These are phyloP conservation scores for Cutaneotrichosporon daszewskae DNA, from an alignment of 1,284 basidiomycete genomes.

Conservation along the genomic window DNA sequence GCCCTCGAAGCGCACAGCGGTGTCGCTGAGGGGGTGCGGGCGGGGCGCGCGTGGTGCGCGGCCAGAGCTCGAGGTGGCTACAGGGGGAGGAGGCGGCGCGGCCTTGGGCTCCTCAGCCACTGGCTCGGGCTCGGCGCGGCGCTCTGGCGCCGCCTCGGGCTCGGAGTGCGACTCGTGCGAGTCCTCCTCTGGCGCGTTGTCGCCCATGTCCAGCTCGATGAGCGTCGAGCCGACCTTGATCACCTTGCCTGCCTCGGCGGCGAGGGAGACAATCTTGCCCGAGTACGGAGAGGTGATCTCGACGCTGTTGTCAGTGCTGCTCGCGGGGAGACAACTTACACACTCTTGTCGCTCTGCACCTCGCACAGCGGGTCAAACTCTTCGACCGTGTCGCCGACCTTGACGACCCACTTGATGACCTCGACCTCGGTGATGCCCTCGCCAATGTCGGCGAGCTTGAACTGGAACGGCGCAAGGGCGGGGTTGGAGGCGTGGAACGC, in stretches of 20 bases:
- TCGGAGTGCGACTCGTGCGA: too few relatives aligned
- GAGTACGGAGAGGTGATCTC: slow-evolving; percentile 88
- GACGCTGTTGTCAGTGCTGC: slow-evolving; percentile 54
- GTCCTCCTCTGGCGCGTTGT: slow-evolving; percentile 12
- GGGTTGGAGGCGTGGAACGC: slow-evolving; percentile 12
- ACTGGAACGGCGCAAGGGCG: slow-evolving; percentile 42
- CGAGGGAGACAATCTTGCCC: slow-evolving; percentile 65
- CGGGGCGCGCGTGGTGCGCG: slow-evolving; percentile 3
- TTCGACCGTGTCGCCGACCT: slow-evolving; percentile 60
- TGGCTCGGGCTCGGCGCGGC: not conserved
- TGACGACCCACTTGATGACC: slow-evolving; percentile 73
- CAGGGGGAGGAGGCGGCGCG: not conserved
- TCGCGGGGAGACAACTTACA: slow-evolving; percentile 32
- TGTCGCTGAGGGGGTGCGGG: slow-evolving; percentile 18
- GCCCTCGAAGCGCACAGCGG: slow-evolving; percentile 29
- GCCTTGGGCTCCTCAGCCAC: not conserved
- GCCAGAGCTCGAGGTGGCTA: not conserved
- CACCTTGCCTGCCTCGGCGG: slow-evolving; percentile 74
- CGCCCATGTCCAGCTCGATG: slow-evolving; percentile 63
- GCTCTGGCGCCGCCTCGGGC: slow-evolving; percentile 7
- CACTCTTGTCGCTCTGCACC: slow-evolving; percentile 81
- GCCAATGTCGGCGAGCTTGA: slow-evolving; percentile 92
- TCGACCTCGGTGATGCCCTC: slow-evolving; percentile 84
- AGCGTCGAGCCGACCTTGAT: slow-evolving; percentile 79
- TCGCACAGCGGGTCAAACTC: slow-evolving; percentile 86